These are phyloP conservation scores for Penicillium polonicum DNA, from an alignment of 2,329 filamentous ascomycete species.

Conservation along the genomic window DNA sequence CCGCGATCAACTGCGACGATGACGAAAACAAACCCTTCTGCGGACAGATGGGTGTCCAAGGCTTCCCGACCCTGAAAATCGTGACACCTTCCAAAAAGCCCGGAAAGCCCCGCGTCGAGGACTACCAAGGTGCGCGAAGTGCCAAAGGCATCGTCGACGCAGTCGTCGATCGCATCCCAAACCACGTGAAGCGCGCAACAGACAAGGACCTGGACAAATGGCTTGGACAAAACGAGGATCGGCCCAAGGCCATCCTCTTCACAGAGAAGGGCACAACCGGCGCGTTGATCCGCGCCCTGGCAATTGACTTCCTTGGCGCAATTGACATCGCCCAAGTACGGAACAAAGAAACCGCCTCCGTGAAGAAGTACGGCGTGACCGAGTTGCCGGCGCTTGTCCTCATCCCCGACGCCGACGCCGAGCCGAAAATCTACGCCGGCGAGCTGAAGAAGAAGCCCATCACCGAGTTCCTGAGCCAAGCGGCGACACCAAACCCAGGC, in stretches of 20 bases:
- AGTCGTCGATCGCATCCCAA: conserved; percentile 83
- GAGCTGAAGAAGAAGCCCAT: conserved; percentile 83
- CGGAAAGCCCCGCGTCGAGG: conserved; percentile 77
- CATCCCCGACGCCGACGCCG: conserved; percentile 67
- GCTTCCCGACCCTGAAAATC: conserved; percentile 95
- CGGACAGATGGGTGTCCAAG: conserved; percentile 79
- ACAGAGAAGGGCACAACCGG: conserved; percentile 89
- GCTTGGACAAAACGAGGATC: conserved; percentile 64
- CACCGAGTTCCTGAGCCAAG: conserved; percentile 77
- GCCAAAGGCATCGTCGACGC: conserved; percentile 87
- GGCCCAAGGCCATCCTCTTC: conserved; percentile 84
- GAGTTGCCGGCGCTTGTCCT: conserved; percentile 80
- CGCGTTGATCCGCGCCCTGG: conserved; percentile 75
- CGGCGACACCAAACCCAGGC: conserved; percentile 75
- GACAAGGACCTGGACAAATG: conserved; percentile 78
- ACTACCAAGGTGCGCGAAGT: conserved; percentile 80
- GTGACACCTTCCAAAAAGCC: conserved; percentile 79
- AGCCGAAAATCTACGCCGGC: conserved; percentile 72
- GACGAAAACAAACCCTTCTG: conserved; percentile 89
- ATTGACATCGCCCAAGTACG: conserved; percentile 80
- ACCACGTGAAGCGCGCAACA: conserved; percentile 78
- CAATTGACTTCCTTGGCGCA: conserved; percentile 83
- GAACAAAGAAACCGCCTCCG: conserved; percentile 70
- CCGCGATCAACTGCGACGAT: conserved; percentile 91
- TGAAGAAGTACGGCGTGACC: conserved; percentile 71